Evolutionary conservation across 805 yeast genomes (phyloP), one percentile per base, ranked within the genome.

Genomic region (Candida chauliodis): DNA sequence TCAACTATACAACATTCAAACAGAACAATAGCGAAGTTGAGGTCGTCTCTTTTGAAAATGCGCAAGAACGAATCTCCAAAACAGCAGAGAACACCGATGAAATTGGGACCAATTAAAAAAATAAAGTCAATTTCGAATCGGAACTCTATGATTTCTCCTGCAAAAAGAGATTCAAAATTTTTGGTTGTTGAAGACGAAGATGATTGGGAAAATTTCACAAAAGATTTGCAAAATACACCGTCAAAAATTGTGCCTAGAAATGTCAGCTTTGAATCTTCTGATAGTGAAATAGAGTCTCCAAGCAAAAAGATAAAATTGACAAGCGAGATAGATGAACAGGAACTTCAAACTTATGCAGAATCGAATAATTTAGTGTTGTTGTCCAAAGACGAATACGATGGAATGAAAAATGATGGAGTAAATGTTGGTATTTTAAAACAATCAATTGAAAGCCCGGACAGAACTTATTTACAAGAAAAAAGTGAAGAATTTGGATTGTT

Each of bases 1-100:
- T 72, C 83, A 0, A 80, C 84, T 17, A 66, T 86, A 47, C 67
- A 70, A 13, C 85, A 75, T 57, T 83, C 90, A 4, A 77, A 81
- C 49, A 69, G 72, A 43, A 73, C 79, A 2, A 78, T 84, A 34
- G 61, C 77, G n/a, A 79, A 73, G 48, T 66, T 84, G 44, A 73
- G 84, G 53, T 61, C 68, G 15, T 64, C 71, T 2, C 50, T 77
- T 8, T 53, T 74, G 42, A 77, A 75, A 52, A 56, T 62, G 34
- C 71, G 63, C 45, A 51, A 58, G 8, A 73, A 72, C 36, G 36
- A 48, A 39, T 31, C 27, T 7, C 38, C 32, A 16, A 34, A 30
- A 13, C 42, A 41, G 26, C 42, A 41, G 26, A 43, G 34, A 30
- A 46, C 49, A 5, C 52, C 49, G 4, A 10, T 42, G 37, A 50